These are phyloP conservation scores for Dunaliella sp. DNA, from an alignment of 139 green algal genomes.

Conservation along the genomic window DNA sequence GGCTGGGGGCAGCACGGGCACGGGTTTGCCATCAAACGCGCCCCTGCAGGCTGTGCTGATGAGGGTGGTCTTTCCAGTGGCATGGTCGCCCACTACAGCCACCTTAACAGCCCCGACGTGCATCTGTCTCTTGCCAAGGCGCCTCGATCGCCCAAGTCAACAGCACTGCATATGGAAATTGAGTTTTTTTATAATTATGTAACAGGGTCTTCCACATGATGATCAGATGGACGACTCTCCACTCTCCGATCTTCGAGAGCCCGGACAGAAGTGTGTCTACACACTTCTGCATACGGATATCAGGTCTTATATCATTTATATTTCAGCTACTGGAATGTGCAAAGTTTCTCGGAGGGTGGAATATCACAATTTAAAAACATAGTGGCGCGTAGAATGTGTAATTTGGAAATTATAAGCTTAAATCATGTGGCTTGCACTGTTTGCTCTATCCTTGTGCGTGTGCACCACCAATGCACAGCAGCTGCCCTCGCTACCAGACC, in stretches of 20 bases:
- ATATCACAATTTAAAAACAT: too few relatives aligned
- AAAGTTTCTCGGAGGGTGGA: too few relatives aligned
- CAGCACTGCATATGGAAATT: not conserved
- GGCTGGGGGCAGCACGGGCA: constrained; percentile 74
- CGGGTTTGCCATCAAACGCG: constrained; percentile 69
- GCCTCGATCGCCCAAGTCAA: not conserved
- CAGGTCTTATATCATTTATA: too few relatives aligned
- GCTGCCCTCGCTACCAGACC: too few relatives aligned
- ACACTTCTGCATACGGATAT: too few relatives aligned
- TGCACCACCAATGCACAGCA: too few relatives aligned
- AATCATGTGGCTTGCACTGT: too few relatives aligned
- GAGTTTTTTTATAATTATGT: not conserved
- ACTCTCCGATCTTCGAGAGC: not conserved
- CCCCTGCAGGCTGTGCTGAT: constrained; percentile 79
- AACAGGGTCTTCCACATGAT: not conserved
- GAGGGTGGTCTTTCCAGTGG: constrained; percentile 81
- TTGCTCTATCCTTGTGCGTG: too few relatives aligned
- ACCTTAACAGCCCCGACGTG: constrained; percentile 29
- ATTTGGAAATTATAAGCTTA: too few relatives aligned
- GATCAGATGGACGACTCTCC: too few relatives aligned
- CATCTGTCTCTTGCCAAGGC: not conserved
- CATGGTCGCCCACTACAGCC: constrained; percentile 67
- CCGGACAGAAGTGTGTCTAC: not conserved
- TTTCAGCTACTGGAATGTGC: too few relatives aligned
- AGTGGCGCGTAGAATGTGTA: too few relatives aligned